Evolutionary conservation across 306 rosid genomes (phyloP).

Genomic region (Castanea sativa): DNA sequence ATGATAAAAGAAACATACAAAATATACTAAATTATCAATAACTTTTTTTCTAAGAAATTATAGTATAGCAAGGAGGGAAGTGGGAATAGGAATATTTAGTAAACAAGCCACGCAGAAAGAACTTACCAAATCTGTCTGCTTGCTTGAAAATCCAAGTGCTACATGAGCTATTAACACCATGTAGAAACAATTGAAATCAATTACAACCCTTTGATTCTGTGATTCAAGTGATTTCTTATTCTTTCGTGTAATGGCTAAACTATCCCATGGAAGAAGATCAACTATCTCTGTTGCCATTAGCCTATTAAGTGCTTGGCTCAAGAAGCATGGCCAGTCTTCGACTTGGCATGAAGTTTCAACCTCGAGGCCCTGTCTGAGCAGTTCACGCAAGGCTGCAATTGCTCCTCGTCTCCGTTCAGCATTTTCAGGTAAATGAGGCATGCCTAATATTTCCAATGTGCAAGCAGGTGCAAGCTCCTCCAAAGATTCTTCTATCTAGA

Average conservation of each 20-base stretch:
- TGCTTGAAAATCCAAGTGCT: conserved; percentile 91
- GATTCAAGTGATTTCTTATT: conserved; percentile 92
- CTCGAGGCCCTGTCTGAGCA: conserved; percentile 93
- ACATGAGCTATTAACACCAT: conserved; percentile 70
- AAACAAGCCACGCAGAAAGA: conserved; percentile 30
- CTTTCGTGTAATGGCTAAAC: conserved; percentile 70
- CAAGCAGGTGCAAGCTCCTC: conserved; percentile 99
- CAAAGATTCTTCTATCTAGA: conserved; percentile 94
- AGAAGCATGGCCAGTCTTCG: conserved; percentile 89
- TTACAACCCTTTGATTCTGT: conserved; percentile 81
- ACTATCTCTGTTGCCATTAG: conserved; percentile 78
- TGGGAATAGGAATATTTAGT: conserved; percentile 12
- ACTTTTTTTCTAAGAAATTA: background rate
- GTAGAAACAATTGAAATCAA: conserved; percentile 79
- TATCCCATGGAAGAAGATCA: conserved; percentile 95
- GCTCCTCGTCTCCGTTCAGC: conserved; percentile 87
- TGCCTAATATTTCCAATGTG: conserved; percentile 79
- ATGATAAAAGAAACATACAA: background rate
- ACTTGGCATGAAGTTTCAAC: conserved; percentile 85
- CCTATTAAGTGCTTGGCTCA: conserved; percentile 74
- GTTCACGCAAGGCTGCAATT: conserved; percentile 86
- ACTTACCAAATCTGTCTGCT: conserved; percentile 72
- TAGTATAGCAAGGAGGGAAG: background rate
- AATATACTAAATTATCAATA: background rate
- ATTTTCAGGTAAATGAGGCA: conserved; percentile 67